These are phyloP conservation scores for Sporothrix luriei DNA, from an alignment of 2,329 filamentous ascomycete species.

Conservation along the genomic window DNA sequence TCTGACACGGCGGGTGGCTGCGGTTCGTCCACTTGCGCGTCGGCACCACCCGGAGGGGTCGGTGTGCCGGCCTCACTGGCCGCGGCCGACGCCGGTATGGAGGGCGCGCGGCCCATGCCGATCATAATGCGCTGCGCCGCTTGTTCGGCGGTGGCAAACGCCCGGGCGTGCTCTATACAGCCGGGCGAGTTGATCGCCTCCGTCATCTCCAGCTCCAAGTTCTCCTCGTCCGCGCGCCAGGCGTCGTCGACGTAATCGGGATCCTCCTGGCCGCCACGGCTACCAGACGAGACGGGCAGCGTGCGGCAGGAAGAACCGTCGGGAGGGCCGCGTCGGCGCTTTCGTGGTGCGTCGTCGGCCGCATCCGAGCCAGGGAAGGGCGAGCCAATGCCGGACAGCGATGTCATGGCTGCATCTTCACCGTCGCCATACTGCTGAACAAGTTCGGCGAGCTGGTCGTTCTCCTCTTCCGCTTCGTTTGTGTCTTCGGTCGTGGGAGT, in stretches of 20 bases:
- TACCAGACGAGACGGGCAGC: slow-evolving; percentile 30
- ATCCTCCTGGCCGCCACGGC: slow-evolving; percentile 38
- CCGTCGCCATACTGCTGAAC: slow-evolving; percentile 52
- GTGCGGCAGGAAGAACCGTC: slow-evolving; percentile 36
- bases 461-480: slow-evolving; percentile 31
- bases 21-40: neutral
- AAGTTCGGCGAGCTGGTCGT: slow-evolving; percentile 47
- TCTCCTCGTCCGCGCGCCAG: slow-evolving; percentile 64
- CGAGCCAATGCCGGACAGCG: slow-evolving; percentile 22
- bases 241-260: slow-evolving; percentile 63
- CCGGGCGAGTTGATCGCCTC: slow-evolving; percentile 66
- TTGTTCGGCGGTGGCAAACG: slow-evolving; percentile 61
- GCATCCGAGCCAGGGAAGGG: slow-evolving; percentile 17
- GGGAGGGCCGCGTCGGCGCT: slow-evolving; percentile 30
- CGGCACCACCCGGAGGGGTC: neutral
- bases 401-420: slow-evolving; percentile 34
- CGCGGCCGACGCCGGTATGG: neutral
- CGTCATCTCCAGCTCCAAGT: slow-evolving; percentile 70
- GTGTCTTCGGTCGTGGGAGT: neutral
- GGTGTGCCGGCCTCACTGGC: slow-evolving; percentile 25
- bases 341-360: slow-evolving; percentile 8
- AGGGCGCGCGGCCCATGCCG: slow-evolving; percentile 27
- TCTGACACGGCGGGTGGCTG: slow-evolving; percentile 49
- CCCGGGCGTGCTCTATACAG: slow-evolving; percentile 58
- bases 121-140: slow-evolving; percentile 46